A percentile compares a stretch with the other conserved stretches of the same genome.
phyloP scores from a whole-genome alignment of 345 rosid species.

The Eucalyptus marginata region DNA sequence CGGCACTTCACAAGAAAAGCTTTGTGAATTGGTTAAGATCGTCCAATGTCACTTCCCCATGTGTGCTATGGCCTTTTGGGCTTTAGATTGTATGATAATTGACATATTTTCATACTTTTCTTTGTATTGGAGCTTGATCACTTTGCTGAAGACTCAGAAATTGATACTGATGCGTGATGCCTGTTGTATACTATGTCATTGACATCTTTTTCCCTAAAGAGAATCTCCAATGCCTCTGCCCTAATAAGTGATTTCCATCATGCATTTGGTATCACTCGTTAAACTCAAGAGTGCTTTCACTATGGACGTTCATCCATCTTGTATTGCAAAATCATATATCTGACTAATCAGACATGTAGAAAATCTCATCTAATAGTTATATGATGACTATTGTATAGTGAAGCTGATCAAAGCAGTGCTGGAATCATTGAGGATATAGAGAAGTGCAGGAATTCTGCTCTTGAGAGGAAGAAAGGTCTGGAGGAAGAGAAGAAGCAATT shows the following conservation, averaged over 20 bases:
- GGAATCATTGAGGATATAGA: slow-evolving; percentile 66
- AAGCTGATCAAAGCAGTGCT: slow-evolving; percentile 61
- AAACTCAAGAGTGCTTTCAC: background rate
- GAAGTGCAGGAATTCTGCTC: slow-evolving; percentile 54
- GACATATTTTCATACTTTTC: background rate
- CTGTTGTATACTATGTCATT: background rate
- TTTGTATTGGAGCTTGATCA: background rate
- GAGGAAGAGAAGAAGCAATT: slow-evolving; percentile 66
- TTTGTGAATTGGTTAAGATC: background rate
- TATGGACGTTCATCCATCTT: background rate
- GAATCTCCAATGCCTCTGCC: background rate
- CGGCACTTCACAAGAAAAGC: background rate
- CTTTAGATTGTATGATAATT: background rate
- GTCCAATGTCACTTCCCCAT: background rate
- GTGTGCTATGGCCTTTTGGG: background rate
- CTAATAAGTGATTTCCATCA: background rate
- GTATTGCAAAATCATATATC: background rate
- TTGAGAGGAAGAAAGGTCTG: slow-evolving; percentile 56
- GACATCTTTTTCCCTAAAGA: background rate
- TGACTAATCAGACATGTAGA: background rate
- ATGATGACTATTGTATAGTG: slow-evolving; percentile 29
- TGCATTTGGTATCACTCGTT: background rate
- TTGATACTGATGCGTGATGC: background rate
- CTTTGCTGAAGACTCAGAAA: background rate
- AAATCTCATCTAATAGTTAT: background rate